Evolutionary conservation across 257 asterid species (phyloP).

Genomic region (Primulina huaijiensis): DNA sequence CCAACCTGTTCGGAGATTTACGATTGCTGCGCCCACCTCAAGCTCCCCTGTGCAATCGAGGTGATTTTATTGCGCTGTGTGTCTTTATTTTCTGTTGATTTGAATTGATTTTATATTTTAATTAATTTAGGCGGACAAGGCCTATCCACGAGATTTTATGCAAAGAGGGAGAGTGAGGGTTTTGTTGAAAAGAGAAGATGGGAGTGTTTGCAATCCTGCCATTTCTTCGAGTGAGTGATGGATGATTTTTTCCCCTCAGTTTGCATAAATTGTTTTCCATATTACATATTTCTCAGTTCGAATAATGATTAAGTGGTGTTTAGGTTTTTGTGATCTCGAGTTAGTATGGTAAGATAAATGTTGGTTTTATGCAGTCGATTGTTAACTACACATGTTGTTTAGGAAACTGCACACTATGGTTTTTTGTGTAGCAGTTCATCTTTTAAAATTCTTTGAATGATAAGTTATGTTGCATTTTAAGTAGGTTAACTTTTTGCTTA

Average conservation of each 20-base stretch:
- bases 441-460: background rate
- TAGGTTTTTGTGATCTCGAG: conserved; percentile 13
- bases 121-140: conserved; percentile 65
- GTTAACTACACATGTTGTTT: conserved; percentile 9
- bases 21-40: conserved; percentile 81
- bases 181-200: conserved; percentile 80
- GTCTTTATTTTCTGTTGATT: background rate
- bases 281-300: background rate
- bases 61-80: conserved; percentile 36
- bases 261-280: background rate
- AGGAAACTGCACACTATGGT: background rate
- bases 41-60: conserved; percentile 87
- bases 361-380: background rate
- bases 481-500: background rate
- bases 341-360: conserved; percentile 8
- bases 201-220: conserved; percentile 65
- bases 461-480: background rate
- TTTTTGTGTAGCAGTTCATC: background rate
- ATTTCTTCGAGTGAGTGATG: conserved; percentile 63
- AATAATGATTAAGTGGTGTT: background rate
- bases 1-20: conserved; percentile 78
- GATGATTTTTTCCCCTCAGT: no score
- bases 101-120: background rate
- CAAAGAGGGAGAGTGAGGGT: conserved; percentile 95
- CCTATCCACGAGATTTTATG: conserved; percentile 96